Base-by-base conservation (phyloP, 495 filamentous ascomycete species). In the Hypoxylon cercidicola region DNA sequence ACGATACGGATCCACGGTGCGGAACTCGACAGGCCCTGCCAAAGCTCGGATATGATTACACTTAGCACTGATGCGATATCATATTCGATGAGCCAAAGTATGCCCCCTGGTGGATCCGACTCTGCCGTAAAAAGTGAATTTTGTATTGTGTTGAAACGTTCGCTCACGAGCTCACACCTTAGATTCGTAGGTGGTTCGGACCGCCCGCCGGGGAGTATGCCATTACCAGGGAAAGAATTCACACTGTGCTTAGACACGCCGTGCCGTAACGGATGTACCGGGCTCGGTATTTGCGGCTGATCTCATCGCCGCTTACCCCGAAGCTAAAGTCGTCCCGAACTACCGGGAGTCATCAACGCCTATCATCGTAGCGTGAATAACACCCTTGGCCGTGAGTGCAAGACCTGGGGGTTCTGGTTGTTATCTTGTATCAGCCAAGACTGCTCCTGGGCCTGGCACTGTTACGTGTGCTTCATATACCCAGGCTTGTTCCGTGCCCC, bases 31-130 rank as follows among this genome's bases (percentile, higher is more conserved):
- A 81, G 50, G 87, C 86, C 12, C 76, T 90, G 10, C 77, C 85
- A 54, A 75, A 81, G 34, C 80, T 90, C 16, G 87, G 87, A 21
- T 88, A 87, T 74, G 68, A 79, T 56, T 81, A 86, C 73, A 84
- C 80, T 63, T 88, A 88, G 79, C 87, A 90, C 77, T 87, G 88
- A 78, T 88, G 87, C 83, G 84, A 84, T 53, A 81, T 83, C 53
- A 81, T 82, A 53, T 79, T 88, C 53, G 85, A 88, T 73, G 83
- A 87, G 68, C 82, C 83, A 6, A 81, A 79, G 0, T 84, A 88
- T 66, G 83, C 81, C 43, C 70, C 82, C 1, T 85, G 86, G 74
- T 90, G 70, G 72, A 65, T 65, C 8, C 21, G 12, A 21, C 53
- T 77, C 12, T 58, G 57, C 1, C 51, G 70, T 15, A 72, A 64